Evolutionary conservation across 225 moss, liverwort and hornwort genomes (phyloP), one percentile per base, ranked within the genome.

Genomic region (Asterella californica): DNA sequence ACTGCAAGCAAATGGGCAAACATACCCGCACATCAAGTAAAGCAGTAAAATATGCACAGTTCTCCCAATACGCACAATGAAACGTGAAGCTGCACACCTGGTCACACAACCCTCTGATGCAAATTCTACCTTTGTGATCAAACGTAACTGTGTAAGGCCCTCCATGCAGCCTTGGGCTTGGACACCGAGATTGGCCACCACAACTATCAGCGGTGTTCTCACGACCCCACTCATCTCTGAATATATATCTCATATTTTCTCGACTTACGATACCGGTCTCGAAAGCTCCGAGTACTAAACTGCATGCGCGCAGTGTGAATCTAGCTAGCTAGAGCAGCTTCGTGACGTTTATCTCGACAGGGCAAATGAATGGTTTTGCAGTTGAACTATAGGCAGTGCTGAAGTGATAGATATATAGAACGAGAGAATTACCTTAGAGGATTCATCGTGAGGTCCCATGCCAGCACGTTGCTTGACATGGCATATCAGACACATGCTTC

Each of bases 201-300:
- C 88, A 91, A 93, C 90, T 91, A 95, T 79, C 79, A 87, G 74
- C 76, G 68, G 91, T 90, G 89, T 90, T 87, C 93, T 90, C 93
- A 93, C 95, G 95, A 92, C 95, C 95, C 93, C 95, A 95, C 88
- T 95, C 92, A 88, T 88, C 95, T 91, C 95, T 95, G 57, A 19
- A 57, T 24, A 57, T 57, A 15, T 24, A 57, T 57, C n/a, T n/a
- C n/a, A n/a, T n/a, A 24, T 42, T 42, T 42, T 7, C 42, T 42
- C 42, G 4, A 42, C n/a, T n/a, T 42, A 42, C 42, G 42, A 7
- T 42, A n/a, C n/a, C n/a, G n/a, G n/a, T n/a, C n/a, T 42, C 42
- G 42, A 42, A 42, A 42, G 42, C 42, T 42, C 42, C 7, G 42
- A 2, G n/a, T n/a, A n/a, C 42, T 42, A 3, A 15, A 24, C 57